Evolutionary conservation across 2,329 filamentous ascomycete genomes (phyloP), one percentile per base, ranked within the genome.

Genomic region (Cordyceps cicadae): DNA sequence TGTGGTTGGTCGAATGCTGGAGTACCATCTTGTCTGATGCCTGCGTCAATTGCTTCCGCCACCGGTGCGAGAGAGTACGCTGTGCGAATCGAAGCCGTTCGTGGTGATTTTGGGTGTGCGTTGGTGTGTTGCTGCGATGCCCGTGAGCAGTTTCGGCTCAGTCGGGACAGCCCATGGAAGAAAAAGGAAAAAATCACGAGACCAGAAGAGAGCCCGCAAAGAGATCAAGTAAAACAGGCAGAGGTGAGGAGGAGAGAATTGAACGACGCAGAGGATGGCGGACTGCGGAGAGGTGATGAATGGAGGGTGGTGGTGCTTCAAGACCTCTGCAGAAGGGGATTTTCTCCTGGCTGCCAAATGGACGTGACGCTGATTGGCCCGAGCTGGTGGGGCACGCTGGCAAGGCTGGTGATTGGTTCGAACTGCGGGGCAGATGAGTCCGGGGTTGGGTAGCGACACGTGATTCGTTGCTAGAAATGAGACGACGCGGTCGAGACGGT

Each of bases 1-100:
- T 84, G 72, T 89, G 87, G 75, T 82, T 85, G 67, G 84, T 86
- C 59, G 82, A 83, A 72, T 85, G 83, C 7, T 81, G 83, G 74
- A 86, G 81, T 64, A 86, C 83, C 83, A 86, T 86, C 14, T 29
- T 51, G 14, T 21, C n/a, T 59, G 70, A 81, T 60, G 70, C 80
- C 2, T 37, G 69, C 64, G 26, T 52, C 70, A 60, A 62, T 59
- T 61, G 37, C 34, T 51, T 60, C 60, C 60, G 60, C 51, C 50
- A 54, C 19, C 19, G 45, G 50, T 58, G 66, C 62, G 49, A 55
- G 12, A 21, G 19, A 41, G 29, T 11, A 32, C 24, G 15, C 19
- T 37, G 39, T 34, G 6, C 17, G 49, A 41, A 59, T 52, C 32
- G 7, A 3, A 11, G 5, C 11, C 32, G 43, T 37, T 60, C 29